Base-by-base conservation (phyloP, 2,329 filamentous ascomycete genomes). In the Myriosclerotinia duriaeana region DNA sequence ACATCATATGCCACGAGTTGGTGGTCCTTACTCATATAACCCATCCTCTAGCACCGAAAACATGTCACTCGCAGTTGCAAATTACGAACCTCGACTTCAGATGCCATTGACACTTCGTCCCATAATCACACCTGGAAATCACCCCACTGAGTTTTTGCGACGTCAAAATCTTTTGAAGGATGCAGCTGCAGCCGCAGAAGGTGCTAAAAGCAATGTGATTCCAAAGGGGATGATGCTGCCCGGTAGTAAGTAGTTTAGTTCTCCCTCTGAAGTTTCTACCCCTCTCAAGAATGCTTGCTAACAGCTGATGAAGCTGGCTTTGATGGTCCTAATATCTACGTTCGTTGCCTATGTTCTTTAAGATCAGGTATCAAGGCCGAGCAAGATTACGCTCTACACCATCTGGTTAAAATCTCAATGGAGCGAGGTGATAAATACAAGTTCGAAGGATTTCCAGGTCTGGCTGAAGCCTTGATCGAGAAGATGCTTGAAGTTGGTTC, bases 351-450 rank as follows among this genome's bases (percentile, higher is more conserved):
- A 48, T 88, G 93, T 72, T 89, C 93, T 5, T 80, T 99, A 36
- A 90, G 91, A 69, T 97, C 92, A 17, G 87, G 87, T 2, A 86
- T 96, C 36, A 85, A 85, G 4, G 85, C 88, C 15, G 94, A 99
- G 76, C 90, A 97, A 73, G 88, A 92, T n/a, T 98, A 96, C 78
- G 94, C 93, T 0, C 81, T 98, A 14, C 92, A 96, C 73, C 94
- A 98, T 74, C 80, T 98, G 5, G 93, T 98, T 68, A 96, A 97
- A 76, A 97, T 98, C 38, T 97, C 93, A 0, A 95, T 89, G 75
- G 93, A 98, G 77, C 87, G 93, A 53, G 94, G 94, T 55, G 95
- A 98, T 76, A 97, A 97, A 78, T 97, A 96, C 79, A 90, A 92
- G 68, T 97, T 98, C 71, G 93, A 96, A 72, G 91, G 92, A 6